Evolutionary conservation across 1,284 basidiomycete species (phyloP).

Genomic region (Cryptococcus floricola): DNA sequence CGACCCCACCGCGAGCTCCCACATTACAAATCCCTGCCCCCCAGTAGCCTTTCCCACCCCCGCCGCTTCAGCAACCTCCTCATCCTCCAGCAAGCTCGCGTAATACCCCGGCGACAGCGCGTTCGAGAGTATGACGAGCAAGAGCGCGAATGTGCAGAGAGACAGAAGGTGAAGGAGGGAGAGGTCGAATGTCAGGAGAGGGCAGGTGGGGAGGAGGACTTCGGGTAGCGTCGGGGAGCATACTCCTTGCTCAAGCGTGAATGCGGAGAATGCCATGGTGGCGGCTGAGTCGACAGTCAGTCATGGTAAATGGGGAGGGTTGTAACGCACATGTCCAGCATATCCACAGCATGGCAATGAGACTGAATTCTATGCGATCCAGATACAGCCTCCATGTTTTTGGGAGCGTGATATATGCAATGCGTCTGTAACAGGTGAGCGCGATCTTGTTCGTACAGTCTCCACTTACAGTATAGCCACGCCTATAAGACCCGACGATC

Average conservation of each 20-base stretch:
- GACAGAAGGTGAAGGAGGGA: slow-evolving; percentile 33
- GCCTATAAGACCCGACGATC: slow-evolving; percentile 20
- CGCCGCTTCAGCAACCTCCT: neutral
- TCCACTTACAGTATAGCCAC: slow-evolving; percentile 19
- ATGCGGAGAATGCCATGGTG: slow-evolving; percentile 39
- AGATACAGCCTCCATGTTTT: slow-evolving; percentile 32
- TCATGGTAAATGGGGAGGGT: neutral
- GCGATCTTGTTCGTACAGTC: neutral
- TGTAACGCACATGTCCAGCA: slow-evolving; percentile 32
- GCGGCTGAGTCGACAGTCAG: slow-evolving; percentile 19
- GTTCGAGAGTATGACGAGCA: slow-evolving; percentile 32
- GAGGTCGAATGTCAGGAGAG: slow-evolving; percentile 36
- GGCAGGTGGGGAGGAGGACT: slow-evolving; percentile 29
- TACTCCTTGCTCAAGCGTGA: slow-evolving; percentile 27
- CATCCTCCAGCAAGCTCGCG: slow-evolving; percentile 4
- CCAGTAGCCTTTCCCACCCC: neutral
- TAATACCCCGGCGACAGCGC: slow-evolving; percentile 23
- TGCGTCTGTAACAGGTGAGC: slow-evolving; percentile 16
- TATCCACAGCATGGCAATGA: slow-evolving; percentile 37
- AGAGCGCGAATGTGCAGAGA: slow-evolving; percentile 21
- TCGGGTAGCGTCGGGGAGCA: slow-evolving; percentile 17
- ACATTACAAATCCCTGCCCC: slow-evolving; percentile 33
- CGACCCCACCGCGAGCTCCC: slow-evolving; percentile 36
- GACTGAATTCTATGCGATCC: slow-evolving; percentile 35
- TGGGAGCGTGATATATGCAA: slow-evolving; percentile 14